phyloP scores from a whole-genome alignment of 148 eudicot species.

The Polygonum maritimum region DNA sequence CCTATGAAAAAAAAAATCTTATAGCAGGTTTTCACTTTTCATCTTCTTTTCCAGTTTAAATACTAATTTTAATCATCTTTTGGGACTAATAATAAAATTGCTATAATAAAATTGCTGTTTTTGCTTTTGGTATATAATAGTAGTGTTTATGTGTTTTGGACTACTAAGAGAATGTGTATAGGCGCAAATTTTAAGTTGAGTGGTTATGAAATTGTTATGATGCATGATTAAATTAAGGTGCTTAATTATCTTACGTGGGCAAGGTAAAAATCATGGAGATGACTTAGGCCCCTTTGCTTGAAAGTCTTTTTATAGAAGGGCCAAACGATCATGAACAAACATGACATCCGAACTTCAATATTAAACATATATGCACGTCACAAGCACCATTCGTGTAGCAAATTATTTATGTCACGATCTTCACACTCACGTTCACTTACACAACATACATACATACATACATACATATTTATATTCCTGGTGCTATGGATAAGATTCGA shows the following conservation, averaged over 20 bases:
- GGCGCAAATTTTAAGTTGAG: too few relatives aligned
- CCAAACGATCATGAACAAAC: neutral
- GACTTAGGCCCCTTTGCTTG: neutral
- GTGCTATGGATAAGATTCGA: neutral
- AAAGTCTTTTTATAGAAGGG: neutral
- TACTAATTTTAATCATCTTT: neutral
- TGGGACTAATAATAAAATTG: too few relatives aligned
- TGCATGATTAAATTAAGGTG: neutral
- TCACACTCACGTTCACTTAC: neutral
- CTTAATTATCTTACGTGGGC: neutral
- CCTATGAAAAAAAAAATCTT: neutral
- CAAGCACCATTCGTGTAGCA: neutral
- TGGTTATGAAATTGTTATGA: too few relatives aligned
- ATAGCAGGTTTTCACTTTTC: neutral
- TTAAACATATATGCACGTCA: neutral
- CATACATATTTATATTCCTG: neutral
- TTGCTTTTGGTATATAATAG: too few relatives aligned
- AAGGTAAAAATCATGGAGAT: neutral
- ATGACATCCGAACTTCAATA: neutral
- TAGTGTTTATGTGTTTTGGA: too few relatives aligned
- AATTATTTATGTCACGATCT: neutral
- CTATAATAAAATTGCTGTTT: too few relatives aligned
- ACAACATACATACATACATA: neutral
- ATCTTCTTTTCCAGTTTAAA: neutral
- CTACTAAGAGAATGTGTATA: too few relatives aligned